Conservation (phyloP, 371 early-diverging fungal species). For the Cokeromyces recurvatus region DNA sequence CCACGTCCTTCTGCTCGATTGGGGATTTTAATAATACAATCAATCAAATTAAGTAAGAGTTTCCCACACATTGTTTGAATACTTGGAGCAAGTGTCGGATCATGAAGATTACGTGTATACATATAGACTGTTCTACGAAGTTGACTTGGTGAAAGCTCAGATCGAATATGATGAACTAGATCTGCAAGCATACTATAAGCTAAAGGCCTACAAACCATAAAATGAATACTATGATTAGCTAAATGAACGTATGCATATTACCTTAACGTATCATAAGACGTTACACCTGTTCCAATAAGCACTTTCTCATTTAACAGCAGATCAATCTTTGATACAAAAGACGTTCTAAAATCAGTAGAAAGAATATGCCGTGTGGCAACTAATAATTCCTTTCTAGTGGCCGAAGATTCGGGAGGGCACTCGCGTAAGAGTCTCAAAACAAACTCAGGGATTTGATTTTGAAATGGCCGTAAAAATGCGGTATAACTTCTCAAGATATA, state of each 20-base stretch:
- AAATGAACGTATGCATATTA: too few species aligned
- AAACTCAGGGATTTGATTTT: conserved; percentile 84
- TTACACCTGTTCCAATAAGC: conserved; percentile 88
- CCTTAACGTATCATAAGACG: conserved; percentile 87
- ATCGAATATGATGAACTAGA: conserved; percentile 90
- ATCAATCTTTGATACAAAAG: conserved; percentile 88
- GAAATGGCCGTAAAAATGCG: conserved; percentile 63
- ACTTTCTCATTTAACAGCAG: conserved; percentile 87
- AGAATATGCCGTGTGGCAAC: conserved; percentile 93
- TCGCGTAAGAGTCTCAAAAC: conserved; percentile 84
- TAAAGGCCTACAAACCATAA: conserved; percentile 58
- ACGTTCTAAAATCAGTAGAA: conserved; percentile 82
- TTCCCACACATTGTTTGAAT: conserved; percentile 97
- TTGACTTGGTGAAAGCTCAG: conserved; percentile 76
- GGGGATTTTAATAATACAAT: conserved; percentile 73
- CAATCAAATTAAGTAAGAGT: conserved; percentile 84
- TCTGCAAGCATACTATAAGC: conserved; percentile 96
- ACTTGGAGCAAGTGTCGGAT: conserved; percentile 79
- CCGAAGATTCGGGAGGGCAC: conserved; percentile 92
- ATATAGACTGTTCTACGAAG: conserved; percentile 80
- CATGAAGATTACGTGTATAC: conserved; percentile 89
- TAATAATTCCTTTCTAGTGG: conserved; percentile 91
- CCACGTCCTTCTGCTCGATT: conserved; percentile 63
- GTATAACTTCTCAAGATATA: conserved; percentile 86
- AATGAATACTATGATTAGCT: too few species aligned